These are phyloP conservation scores for Globisporangium nagaii DNA, from an alignment of 352 stramenopile species.

Conservation along the genomic window DNA sequence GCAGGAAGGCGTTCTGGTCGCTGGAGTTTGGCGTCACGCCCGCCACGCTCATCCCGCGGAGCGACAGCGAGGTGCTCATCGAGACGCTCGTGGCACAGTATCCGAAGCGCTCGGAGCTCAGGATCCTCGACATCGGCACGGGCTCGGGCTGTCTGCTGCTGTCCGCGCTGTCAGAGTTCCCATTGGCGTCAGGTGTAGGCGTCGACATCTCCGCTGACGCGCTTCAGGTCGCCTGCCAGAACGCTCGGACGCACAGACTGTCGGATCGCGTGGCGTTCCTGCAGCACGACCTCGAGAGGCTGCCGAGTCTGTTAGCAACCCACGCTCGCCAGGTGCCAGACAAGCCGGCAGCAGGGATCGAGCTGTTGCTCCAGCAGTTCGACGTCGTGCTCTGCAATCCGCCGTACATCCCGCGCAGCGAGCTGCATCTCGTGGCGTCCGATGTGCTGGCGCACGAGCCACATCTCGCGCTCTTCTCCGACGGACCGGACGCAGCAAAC, in stretches of 20 bases:
- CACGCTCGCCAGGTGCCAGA: background rate
- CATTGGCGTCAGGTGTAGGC: constrained; percentile 39
- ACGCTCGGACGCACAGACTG: constrained; percentile 25
- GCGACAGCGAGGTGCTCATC: constrained; percentile 76
- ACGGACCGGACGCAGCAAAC: constrained; percentile 17
- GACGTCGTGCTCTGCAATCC: constrained; percentile 74
- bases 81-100: constrained; percentile 55
- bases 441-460: constrained; percentile 68
- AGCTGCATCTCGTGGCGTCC: constrained; percentile 45
- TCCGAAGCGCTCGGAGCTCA: constrained; percentile 22
- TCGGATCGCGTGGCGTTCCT: constrained; percentile 17
- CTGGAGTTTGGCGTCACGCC: constrained; percentile 43
- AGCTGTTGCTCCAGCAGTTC: constrained; percentile 32
- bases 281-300: constrained; percentile 26
- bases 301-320: constrained; percentile 7
- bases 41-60: constrained; percentile 75
- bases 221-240: constrained; percentile 44
- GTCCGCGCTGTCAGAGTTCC: constrained; percentile 55
- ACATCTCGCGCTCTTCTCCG: constrained; percentile 66
- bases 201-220: constrained; percentile 55
- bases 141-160: constrained; percentile 66
- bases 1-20: constrained; percentile 75
- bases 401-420: constrained; percentile 57
- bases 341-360: background rate
- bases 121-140: constrained; percentile 67